Evolutionary conservation across 2,329 filamentous ascomycete species (phyloP), one percentile per base, ranked within the genome.

Genomic region (Hypoxylon sp.): DNA sequence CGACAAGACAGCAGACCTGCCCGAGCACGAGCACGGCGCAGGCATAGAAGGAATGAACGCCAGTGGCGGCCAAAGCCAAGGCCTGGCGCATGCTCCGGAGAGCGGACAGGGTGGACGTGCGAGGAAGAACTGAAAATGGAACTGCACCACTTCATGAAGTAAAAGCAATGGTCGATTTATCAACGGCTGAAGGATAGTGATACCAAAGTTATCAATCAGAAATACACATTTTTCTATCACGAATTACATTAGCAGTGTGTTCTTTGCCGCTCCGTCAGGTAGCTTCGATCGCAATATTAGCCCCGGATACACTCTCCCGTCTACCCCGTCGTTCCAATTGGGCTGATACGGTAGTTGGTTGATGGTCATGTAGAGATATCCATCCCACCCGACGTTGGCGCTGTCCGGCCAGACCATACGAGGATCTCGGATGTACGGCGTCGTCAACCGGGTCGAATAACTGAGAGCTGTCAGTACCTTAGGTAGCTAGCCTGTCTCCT

Each of bases 1-100:
- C 12, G 78, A 84, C 74, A 85, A 85, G 78, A 80, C 81, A 1
- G 83, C 83, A 0, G 77, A 79, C 1, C 69, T 84, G 48, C 84
- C 84, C 7, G 79, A 84, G 72, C 65, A 75, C 3, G 82, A 84
- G 62, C 77, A 83, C 60, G 84, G 83, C 9, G 70, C 72, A 0
- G 82, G 74, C 0, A 66, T 85, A 1, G 64, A 77, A 40, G 81
- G 77, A 53, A 46, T 75, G 64, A 74, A 75, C 30, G 82, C 82
- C 42, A 82, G 80, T 62, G 83, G 80, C 4, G 83, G 83, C 4
- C 69, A 77, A 50, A 82, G 80, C 71, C 76, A 81, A 65, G 81
- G 82, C 12, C 70, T 81, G 36, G 77, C 79, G 68, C 52, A 79
- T 63, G 81, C 80, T 3, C 72, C 74, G 1, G 64, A 79, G 18